phyloP scores from a whole-genome alignment of 805 yeast species.

The Monosporozyma siamensis region DNA sequence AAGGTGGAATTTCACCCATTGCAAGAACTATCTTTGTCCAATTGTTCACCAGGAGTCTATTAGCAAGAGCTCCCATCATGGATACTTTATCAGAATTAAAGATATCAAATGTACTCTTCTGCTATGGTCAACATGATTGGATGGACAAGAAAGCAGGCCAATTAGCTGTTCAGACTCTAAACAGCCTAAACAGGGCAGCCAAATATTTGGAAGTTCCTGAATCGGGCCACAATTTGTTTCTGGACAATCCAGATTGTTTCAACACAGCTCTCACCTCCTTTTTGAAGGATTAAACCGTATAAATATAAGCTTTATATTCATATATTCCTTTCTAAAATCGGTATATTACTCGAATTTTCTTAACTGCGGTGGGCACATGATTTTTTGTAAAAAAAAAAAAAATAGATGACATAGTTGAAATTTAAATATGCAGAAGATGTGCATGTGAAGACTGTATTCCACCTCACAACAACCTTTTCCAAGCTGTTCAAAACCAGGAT shows the following conservation, averaged over 20 bases:
- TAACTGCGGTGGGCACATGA: no score
- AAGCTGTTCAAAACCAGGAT: no score
- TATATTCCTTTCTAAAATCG: background rate
- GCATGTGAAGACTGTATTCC: background rate
- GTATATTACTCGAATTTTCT: background rate
- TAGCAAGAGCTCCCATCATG: conserved; percentile 53
- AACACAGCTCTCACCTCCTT: conserved; percentile 36
- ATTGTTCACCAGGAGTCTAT: conserved; percentile 27
- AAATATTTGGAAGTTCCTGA: conserved; percentile 26
- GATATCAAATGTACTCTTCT: conserved; percentile 30
- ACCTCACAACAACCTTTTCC: no score
- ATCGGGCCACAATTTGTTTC: conserved; percentile 71
- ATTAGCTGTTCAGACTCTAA: conserved; percentile 11
- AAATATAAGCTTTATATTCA: background rate
- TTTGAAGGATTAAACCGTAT: background rate
- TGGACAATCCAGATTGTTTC: conserved; percentile 53
- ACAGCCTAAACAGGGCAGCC: conserved; percentile 6
- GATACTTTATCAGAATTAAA: conserved; percentile 41
- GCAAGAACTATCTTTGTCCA: conserved; percentile 21
- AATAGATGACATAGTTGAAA: no score
- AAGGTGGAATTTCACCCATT: conserved; percentile 6
- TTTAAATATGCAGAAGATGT: no score
- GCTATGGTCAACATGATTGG: conserved; percentile 66
- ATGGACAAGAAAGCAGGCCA: conserved; percentile 54
- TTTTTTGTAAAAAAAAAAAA: no score